Base-by-base conservation (phyloP, 208 protist species). In the Crithidia expoeki region DNA sequence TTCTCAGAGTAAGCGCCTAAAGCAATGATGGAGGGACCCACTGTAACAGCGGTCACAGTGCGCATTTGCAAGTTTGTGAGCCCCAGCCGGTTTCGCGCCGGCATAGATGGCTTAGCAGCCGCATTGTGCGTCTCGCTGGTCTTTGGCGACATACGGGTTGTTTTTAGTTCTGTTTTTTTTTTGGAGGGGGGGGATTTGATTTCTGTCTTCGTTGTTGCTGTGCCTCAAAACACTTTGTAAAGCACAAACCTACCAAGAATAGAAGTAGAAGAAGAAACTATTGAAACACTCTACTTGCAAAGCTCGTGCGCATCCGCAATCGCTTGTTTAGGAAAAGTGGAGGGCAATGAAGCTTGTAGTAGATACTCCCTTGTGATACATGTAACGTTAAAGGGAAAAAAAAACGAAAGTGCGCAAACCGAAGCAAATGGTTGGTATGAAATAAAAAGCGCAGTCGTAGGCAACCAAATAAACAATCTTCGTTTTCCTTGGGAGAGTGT, bases 61-160 rank as follows among this genome's bases (percentile, higher is more conserved):
- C 91, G 84, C 33, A 80, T 64, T 38, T 75, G 78, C 25, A 95
- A 32, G 61, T 95, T 95, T 0, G 72, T 81, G 25, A 77, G 73
- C 17, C 69, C 50, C 16, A 83, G 14, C 5, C 42, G 60, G 52
- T 79, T 79, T 14, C 76, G 65, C 38, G 38, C 30, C n/a, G 62
- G 61, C 23, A 19, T 49, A 16, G 25, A 28, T 36, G 30, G 17
- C 63, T 72, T 57, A 21, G 25, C 44, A 47, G 42, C 25, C 11
- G 49, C 69, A 3, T 27, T 34, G 30, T n/a, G 14, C n/a, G 27
- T 2, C 46, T 55, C 61, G 2, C 11, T 33, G 10, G 10, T 19
- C 14, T 44, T 30, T 4, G 32, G 17, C 2, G 59, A 4, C 68
- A 66, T 68, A 30, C 27, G 19, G 5, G 12, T 9, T 23, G 19